Evolutionary conservation across 164 flowering plant species (phyloP), one percentile per base, ranked within the genome.

Genomic region (Taxillus chinensis): DNA sequence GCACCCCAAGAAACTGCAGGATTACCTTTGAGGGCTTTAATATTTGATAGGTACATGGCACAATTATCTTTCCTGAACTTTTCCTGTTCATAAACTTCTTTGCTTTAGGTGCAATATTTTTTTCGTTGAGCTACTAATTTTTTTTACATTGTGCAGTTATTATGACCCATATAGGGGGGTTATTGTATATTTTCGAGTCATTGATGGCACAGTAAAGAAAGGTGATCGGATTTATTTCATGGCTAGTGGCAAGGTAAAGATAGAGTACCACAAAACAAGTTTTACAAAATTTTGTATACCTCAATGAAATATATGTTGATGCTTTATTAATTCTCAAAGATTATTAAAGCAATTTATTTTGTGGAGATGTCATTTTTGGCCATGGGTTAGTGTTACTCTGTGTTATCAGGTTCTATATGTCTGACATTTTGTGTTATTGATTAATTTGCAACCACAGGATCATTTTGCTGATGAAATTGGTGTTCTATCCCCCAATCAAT

Each of bases 151-250:
- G 5, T 80, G 76, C 93, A 92, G 98, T 75, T 93, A 93, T 72
- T 93, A 85, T 77, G 98, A 93, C 82, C 79, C 97, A 53, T 93
- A 90, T 68, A 82, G 98, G 41, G 97, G 98, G 39, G 97, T 93
- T 53, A 80, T 93, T 67, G 98, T 83, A 62, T 93, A 93, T 74
- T 93, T 93, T 62, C 96, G 98, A 62, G 81, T 93, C 10, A 77
- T 88, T 69, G 98, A 90, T 80, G 98, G 98, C 66, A 76, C 78
- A 45, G 69, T 93, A 55, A 90, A 71, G 81, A 93, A 83, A 80
- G 97, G 97, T 17, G 98, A 93, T 77, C 70, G 85, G 56, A 77
- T 93, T 57, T 74, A 73, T 68, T 93, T 93, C 63, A 90, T 93
- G 98, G 97, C 96, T 5, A 93, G 98, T 72, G 71, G 62, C 53